phyloP scores from a whole-genome alignment of 768 basidiomycete species.

The Pulveroboletus sp. region DNA sequence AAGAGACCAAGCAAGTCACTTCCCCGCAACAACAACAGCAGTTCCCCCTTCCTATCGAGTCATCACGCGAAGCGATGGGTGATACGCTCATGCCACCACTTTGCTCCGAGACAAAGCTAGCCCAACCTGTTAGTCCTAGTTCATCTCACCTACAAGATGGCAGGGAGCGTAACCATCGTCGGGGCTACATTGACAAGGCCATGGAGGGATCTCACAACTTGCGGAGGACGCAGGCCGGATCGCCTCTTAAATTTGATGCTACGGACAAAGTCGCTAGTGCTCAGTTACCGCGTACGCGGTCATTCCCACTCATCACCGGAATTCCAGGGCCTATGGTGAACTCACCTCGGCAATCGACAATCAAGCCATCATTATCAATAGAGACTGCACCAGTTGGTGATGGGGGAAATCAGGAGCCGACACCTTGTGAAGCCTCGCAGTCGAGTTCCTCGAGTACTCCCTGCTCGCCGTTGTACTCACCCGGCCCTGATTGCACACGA shows the following conservation, averaged over 20 bases:
- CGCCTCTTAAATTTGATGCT: slow-evolving; percentile 31
- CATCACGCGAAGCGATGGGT: slow-evolving; percentile 13
- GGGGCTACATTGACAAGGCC: slow-evolving; percentile 50
- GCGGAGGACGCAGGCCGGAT: slow-evolving; percentile 47
- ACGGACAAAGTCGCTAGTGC: slow-evolving; percentile 18
- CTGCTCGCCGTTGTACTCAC: slow-evolving; percentile 39
- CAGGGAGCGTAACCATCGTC: slow-evolving; percentile 46
- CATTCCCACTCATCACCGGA: slow-evolving; percentile 30
- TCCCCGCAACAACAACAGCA: neutral
- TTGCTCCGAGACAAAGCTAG: slow-evolving; percentile 9
- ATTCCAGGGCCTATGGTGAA: slow-evolving; percentile 5
- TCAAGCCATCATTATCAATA: slow-evolving; percentile 14
- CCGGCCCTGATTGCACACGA: slow-evolving; percentile 27
- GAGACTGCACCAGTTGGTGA: slow-evolving; percentile 7
- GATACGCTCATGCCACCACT: slow-evolving; percentile 5
- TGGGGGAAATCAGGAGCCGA: slow-evolving; percentile 36
- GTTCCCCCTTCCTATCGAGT: slow-evolving; percentile 19
- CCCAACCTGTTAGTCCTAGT: slow-evolving; percentile 6
- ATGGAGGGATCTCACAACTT: slow-evolving; percentile 30
- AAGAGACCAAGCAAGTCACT: neutral
- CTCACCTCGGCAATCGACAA: slow-evolving; percentile 1
- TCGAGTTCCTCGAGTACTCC: slow-evolving; percentile 43
- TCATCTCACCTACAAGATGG: slow-evolving; percentile 10
- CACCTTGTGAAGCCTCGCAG: slow-evolving; percentile 44
- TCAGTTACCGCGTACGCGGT: slow-evolving; percentile 31